A percentile compares a stretch with the other conserved stretches of the same genome.
Conservation (phyloP, 73 alveolate species). For the Tetrahymena borealis region DNA sequence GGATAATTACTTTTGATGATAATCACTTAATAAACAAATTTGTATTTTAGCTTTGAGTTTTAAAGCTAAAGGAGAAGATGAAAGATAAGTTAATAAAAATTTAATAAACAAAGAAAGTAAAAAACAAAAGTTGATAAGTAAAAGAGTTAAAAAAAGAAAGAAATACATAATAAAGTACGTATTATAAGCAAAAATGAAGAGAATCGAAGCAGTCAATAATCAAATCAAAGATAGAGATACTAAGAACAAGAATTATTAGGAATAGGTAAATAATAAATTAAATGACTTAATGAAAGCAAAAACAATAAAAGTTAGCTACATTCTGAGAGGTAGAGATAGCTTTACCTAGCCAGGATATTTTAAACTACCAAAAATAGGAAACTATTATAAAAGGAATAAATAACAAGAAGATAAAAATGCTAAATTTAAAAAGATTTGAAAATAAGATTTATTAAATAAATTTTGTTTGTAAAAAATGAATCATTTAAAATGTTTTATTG, state of each 20-base stretch:
- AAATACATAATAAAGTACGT: neutral
- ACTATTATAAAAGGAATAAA: no score
- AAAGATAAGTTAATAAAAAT: neutral
- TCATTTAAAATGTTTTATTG: no score
- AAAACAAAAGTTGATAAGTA: neutral
- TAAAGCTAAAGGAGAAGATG: neutral
- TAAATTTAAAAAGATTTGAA: no score
- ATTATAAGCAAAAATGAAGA: neutral
- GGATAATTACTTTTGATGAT: neutral
- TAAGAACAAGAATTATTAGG: neutral
- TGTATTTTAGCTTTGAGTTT: neutral
- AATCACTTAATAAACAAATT: neutral
- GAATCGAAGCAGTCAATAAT: neutral
- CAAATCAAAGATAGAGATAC: neutral
- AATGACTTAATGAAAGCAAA: no score
- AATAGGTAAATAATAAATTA: neutral
- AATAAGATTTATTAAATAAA: no score
- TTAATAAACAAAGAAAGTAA: neutral
- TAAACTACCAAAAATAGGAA: no score
- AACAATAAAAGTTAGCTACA: no score
- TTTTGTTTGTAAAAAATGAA: no score
- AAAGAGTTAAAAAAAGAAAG: neutral
- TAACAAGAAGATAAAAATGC: no score
- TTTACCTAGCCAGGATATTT: no score
- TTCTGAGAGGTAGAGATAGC: no score